Conservation (phyloP, 257 asterid genomes). For the Solanum bulbocastanum region DNA sequence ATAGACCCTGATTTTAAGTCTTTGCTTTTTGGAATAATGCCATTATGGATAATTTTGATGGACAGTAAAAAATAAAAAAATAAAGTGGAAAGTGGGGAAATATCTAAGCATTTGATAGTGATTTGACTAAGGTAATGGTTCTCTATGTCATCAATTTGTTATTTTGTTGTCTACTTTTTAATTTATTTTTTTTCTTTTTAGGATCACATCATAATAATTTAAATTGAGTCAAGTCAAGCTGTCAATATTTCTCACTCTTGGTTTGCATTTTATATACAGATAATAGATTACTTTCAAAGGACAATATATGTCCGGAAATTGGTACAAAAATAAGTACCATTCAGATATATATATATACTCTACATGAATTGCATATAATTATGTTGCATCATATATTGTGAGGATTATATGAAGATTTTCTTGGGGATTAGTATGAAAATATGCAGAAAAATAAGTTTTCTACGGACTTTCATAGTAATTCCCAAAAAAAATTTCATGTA, state of each 20-base stretch:
- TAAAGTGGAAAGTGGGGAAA: neutral
- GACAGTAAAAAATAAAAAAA: neutral
- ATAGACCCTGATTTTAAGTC: neutral
- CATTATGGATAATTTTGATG: neutral
- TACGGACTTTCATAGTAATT: no score
- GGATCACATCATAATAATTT: neutral
- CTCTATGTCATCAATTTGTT: neutral
- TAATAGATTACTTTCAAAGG: conserved; percentile 2
- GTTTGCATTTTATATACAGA: neutral
- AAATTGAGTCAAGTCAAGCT: neutral
- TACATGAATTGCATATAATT: neutral
- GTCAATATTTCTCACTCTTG: neutral
- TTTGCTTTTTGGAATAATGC: neutral
- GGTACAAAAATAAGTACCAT: neutral
- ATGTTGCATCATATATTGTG: neutral
- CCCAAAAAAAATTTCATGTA: no score
- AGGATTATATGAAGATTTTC: no score
- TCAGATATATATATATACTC: neutral
- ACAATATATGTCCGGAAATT: conserved; percentile 4
- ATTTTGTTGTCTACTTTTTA: neutral
- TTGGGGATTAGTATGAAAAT: no score
- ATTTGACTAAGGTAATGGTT: neutral
- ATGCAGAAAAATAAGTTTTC: no score
- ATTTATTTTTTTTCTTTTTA: neutral
- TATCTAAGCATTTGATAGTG: neutral